Base-by-base conservation (phyloP, 1,284 basidiomycete genomes). In the Thelephora terrestris region DNA sequence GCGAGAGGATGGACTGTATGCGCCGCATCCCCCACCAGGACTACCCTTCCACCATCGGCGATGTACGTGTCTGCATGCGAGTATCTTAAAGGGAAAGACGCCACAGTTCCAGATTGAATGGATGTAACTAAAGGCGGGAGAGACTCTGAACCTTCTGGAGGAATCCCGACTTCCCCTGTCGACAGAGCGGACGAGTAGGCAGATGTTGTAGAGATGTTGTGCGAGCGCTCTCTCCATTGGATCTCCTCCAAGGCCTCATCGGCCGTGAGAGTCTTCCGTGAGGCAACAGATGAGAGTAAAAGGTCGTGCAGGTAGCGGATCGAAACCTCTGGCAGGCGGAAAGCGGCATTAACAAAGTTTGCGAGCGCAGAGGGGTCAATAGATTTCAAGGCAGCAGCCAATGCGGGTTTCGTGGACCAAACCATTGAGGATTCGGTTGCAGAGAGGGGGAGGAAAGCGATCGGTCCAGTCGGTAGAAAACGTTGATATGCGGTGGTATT, bases 1-100 rank as follows among this genome's bases (percentile, higher is more conserved):
- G 94, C 95, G n/a, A 99, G 78, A 0, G 96, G 96, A 61, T 99
- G 96, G 4, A 92, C 76, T 0, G 91, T 91, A 61, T 99, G 96
- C 14, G 94, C 95, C 1, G 96, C 94, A 65, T 99, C 96, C 4
- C 96, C 96, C 1, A 99, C 80, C 2, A 99, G 78, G 1, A 85
- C 93, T 0, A 89, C 94, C 2, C 95, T 78, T 1, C 71, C 69
- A 1, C 79, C 75, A 57, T 83, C 79, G 18, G 93, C 88, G 40
- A 93, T 70, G 64, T 99, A 99, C 0, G 76, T 68, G 48, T 94
- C 91, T 0, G 91, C 86, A 58, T 99, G 96, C 47, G 79, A 87
- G 54, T 91, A 84, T 24, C 84, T 76, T 16, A 99, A 71, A 0
- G 96, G 95, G 70, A 99, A 99, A 2, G 85, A 88, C 0, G 94